Evolutionary conservation across 2,329 filamentous ascomycete species (phyloP), one percentile per base, ranked within the genome.

Genomic region (Thielaviopsis cerberus): DNA sequence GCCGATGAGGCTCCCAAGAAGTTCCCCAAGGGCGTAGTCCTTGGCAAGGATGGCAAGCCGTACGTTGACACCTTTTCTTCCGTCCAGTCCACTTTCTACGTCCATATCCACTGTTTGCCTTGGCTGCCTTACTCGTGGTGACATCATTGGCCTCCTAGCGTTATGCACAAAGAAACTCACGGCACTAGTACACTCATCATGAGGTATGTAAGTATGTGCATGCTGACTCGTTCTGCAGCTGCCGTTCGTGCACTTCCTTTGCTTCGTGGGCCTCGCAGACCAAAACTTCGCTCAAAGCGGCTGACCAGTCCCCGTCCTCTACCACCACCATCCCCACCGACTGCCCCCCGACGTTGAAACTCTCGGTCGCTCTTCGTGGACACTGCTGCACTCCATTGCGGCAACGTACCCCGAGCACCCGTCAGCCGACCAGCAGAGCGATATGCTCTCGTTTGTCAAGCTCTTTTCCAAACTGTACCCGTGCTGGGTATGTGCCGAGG

Each of bases 401-500:
- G 92, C 90, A 0, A 81, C 81, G 15, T 98, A 97, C 69, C 92
- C 92, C 0, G 74, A 77, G 7, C 70, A 68, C 7, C 88, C 92
- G 0, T 80, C 83, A 0, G 69, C 74, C 0, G 69, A 74, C 10
- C 80, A 95, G 64, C 88, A 96, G 68, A 72, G 73, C 27, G 85
- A 96, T 64, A 84, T 94, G 64, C 75, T 76, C 58, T 76, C 80
- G 55, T 97, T 98, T 71, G 76, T 98, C 64, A 73, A 74, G 24
- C 75, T 89, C 1, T 94, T 98, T 69, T 83, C 86, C 25, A 85
- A 85, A 64, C 71, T 97, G 22, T 98, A 98, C 67, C 92, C 92
- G 3, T 98, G 92, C 74, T 95, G 90, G 88, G 80, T 86, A 2
- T 98, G 92, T 70, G 92, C 90, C 34, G 85, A 91, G 61, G 91